Evolutionary conservation across 2,329 filamentous ascomycete genomes (phyloP).

Genomic region (Coniochaeta hoffmannii): DNA sequence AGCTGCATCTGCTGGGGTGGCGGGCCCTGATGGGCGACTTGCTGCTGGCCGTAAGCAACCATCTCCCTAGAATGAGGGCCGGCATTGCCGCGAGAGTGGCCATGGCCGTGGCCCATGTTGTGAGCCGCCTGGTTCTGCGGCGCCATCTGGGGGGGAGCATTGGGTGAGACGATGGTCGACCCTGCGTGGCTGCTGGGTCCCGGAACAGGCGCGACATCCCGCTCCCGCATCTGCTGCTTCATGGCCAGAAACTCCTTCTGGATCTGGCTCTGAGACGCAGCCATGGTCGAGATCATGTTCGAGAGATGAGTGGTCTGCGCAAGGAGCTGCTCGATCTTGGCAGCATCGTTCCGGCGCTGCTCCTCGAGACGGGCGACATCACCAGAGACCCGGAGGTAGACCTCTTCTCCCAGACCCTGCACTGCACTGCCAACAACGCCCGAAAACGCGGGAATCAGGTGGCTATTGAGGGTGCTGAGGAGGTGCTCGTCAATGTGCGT

Average conservation of each 20-base stretch:
- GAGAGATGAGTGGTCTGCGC: slow-evolving; percentile 58
- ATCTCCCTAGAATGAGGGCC: slow-evolving; percentile 14
- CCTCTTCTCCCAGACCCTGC: slow-evolving; percentile 59
- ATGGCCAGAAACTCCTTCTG: slow-evolving; percentile 49
- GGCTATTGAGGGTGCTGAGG: slow-evolving; percentile 49
- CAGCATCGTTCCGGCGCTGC: slow-evolving; percentile 42
- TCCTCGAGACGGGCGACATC: slow-evolving; percentile 43
- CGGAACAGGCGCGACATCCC: slow-evolving; percentile 10
- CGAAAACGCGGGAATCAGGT: slow-evolving; percentile 52
- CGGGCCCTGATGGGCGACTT: slow-evolving; percentile 7
- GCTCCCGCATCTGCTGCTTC: slow-evolving; percentile 27
- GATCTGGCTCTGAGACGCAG: slow-evolving; percentile 58
- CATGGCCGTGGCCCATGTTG: slow-evolving; percentile 7
- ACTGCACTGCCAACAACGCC: slow-evolving; percentile 58
- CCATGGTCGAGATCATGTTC: slow-evolving; percentile 64
- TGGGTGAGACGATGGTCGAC: neutral
- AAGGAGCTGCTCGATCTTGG: slow-evolving; percentile 68
- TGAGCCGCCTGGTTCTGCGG: neutral
- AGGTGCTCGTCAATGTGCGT: slow-evolving; percentile 65
- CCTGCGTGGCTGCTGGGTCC: neutral
- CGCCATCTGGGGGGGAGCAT: neutral
- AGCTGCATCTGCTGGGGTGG: slow-evolving; percentile 13
- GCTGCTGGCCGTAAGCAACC: slow-evolving; percentile 12
- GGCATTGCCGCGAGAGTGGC: slow-evolving; percentile 11
- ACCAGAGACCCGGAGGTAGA: slow-evolving; percentile 54